Conservation (phyloP, 2,329 filamentous ascomycete species). For the Fusarium papillatum region DNA sequence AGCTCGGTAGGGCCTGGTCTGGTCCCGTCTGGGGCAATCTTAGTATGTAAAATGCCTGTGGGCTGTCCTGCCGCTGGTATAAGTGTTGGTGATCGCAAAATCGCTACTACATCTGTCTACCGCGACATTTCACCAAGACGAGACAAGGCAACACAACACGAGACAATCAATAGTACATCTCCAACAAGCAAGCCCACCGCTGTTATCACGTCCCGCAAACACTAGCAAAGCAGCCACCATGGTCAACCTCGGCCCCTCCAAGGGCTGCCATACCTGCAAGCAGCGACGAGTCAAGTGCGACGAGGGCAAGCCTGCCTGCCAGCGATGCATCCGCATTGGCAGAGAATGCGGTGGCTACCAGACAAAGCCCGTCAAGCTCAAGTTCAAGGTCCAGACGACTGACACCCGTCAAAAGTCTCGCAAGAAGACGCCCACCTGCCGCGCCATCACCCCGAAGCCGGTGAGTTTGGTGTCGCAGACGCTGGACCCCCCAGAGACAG, state of each 20-base stretch:
- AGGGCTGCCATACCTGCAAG: constrained; percentile 26
- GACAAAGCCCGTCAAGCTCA: constrained; percentile 5
- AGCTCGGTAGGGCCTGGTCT: neutral
- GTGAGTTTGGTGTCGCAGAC: neutral
- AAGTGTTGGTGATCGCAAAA: constrained; percentile 1
- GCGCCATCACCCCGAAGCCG: neutral
- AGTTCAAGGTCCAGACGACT: constrained; percentile 14
- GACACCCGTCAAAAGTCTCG: neutral
- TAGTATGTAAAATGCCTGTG: neutral
- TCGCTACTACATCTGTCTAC: neutral
- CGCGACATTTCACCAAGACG: neutral
- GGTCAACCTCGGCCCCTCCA: constrained; percentile 28
- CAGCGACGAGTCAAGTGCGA: constrained; percentile 25
- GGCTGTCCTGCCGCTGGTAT: neutral
- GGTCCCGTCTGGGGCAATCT: neutral
- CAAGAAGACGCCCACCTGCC: neutral
- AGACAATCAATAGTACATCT: neutral
- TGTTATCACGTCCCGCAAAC: neutral
- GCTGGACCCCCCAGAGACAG: constrained; percentile 9
- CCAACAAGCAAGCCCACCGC: neutral
- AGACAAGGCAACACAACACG: neutral
- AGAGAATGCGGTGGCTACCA: constrained; percentile 24
- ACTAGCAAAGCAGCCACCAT: constrained; percentile 3
- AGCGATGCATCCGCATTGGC: constrained; percentile 9
- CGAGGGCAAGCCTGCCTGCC: constrained; percentile 24